Conservation (phyloP, 257 asterid species). For the Capsicum pubescens region DNA sequence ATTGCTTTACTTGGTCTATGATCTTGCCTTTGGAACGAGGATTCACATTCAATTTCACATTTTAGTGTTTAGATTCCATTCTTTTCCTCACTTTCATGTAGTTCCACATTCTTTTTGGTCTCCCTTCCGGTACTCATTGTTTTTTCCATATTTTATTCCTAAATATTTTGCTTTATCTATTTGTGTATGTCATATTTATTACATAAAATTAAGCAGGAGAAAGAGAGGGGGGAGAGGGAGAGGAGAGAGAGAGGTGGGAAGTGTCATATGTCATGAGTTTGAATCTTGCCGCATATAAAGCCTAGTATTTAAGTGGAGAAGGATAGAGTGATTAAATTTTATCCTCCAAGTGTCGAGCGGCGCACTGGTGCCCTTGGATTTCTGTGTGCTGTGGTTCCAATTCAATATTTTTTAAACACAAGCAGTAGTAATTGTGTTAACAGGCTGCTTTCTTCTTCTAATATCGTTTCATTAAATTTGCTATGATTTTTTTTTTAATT, state of each 20-base stretch:
- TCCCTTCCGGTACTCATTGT: background rate
- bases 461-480: background rate
- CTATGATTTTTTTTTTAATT: background rate
- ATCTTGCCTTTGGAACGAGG: background rate
- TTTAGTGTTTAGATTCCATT: background rate
- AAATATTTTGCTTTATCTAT: background rate
- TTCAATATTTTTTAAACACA: background rate
- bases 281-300: background rate
- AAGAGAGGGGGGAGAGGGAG: too few species aligned
- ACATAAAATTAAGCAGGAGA: background rate
- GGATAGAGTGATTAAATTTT: background rate
- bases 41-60: background rate
- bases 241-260: too few species aligned
- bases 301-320: background rate
- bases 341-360: background rate
- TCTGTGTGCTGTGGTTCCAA: background rate
- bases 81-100: background rate
- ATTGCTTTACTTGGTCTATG: background rate
- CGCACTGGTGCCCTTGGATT: background rate
- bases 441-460: background rate
- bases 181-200: background rate
- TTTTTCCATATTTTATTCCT: background rate
- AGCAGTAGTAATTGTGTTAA: background rate
- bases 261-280: too few species aligned
- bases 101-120: background rate